Percentiles rank a stretch among this genome's conserved stretches.
Evolutionary conservation across 1,139 yeast species (phyloP).

Genomic region (Lodderomyces theae): DNA sequence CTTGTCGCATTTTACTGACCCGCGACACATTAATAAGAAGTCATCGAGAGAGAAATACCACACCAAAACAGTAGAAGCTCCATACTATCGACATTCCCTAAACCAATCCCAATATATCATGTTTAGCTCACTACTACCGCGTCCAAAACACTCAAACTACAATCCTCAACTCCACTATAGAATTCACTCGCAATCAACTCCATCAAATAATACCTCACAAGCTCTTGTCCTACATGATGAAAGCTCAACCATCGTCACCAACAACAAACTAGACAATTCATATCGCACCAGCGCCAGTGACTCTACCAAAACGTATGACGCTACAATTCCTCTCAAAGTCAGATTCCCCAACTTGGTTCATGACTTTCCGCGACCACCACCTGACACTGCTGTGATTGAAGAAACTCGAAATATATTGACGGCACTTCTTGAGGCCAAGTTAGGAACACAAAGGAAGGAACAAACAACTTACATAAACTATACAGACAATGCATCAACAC

Average conservation of each 20-base stretch:
- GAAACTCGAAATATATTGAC: slow-evolving; percentile 20
- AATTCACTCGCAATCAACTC: slow-evolving; percentile 5
- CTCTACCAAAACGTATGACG: slow-evolving; percentile 21
- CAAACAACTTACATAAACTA: slow-evolving; percentile 7
- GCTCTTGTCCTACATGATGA: no score
- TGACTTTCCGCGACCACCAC: slow-evolving; percentile 36
- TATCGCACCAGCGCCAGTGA: neutral
- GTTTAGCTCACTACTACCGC: slow-evolving; percentile 35
- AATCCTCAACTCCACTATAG: slow-evolving; percentile 8
- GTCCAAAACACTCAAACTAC: slow-evolving; percentile 26
- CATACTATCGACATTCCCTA: no score
- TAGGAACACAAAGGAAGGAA: slow-evolving; percentile 13
- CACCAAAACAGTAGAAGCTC: no score
- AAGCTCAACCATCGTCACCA: neutral
- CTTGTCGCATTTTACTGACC: no score
- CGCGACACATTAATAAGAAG: no score
- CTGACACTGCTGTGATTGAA: slow-evolving; percentile 25
- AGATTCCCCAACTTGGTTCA: slow-evolving; percentile 41
- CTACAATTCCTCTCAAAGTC: slow-evolving; percentile 41
- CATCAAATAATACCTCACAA: neutral
- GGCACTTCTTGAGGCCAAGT: slow-evolving; percentile 20
- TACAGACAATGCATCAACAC: slow-evolving; percentile 11
- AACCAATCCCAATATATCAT: slow-evolving; percentile 13
- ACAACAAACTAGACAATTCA: neutral
- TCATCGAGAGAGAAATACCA: no score